Percentiles rank a stretch among this genome's conserved stretches.
Conservation (phyloP, 2,329 filamentous ascomycete species). For the Chrysosporium keratinophilum region DNA sequence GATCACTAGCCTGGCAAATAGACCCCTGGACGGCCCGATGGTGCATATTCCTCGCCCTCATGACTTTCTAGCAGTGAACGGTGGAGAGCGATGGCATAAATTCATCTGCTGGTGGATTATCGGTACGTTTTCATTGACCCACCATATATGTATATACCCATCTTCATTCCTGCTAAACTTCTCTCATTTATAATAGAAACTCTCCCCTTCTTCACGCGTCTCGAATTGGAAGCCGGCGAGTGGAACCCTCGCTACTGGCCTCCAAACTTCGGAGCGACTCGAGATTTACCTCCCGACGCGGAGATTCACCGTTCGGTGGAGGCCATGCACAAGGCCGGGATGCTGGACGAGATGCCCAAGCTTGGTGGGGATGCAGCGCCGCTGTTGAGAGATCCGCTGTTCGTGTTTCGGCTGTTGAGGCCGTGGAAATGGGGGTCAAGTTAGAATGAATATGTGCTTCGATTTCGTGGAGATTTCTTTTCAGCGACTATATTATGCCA, state of each 20-base stretch:
- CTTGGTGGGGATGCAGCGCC: constrained; percentile 18
- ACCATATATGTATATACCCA: background rate
- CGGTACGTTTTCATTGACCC: constrained; percentile 15
- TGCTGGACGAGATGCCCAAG: constrained; percentile 19
- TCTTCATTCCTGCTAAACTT: background rate
- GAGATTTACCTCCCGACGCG: constrained; percentile 27
- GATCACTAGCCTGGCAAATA: background rate
- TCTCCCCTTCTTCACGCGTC: constrained; percentile 28
- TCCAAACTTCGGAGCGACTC: constrained; percentile 27
- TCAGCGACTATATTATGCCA: too few relatives aligned
- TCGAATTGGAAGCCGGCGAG: constrained; percentile 28
- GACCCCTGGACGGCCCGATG: constrained; percentile 1
- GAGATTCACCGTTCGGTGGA: constrained; percentile 25
- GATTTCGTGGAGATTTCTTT: too few relatives aligned
- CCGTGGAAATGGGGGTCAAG: constrained; percentile 14
- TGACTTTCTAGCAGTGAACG: constrained; percentile 27
- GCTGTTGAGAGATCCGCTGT: constrained; percentile 14
- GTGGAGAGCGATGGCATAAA: constrained; percentile 21
- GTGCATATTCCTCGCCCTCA: constrained; percentile 21
- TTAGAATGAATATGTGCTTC: background rate
- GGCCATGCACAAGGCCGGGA: constrained; percentile 21
- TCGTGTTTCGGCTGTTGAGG: constrained; percentile 11
- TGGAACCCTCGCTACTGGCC: constrained; percentile 29
- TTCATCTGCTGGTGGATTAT: constrained; percentile 30
- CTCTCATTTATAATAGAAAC: constrained; percentile 23